Evolutionary conservation across 148 eudicot genomes (phyloP), one percentile per base, ranked within the genome.

Genomic region (Rhododendron henanense): DNA sequence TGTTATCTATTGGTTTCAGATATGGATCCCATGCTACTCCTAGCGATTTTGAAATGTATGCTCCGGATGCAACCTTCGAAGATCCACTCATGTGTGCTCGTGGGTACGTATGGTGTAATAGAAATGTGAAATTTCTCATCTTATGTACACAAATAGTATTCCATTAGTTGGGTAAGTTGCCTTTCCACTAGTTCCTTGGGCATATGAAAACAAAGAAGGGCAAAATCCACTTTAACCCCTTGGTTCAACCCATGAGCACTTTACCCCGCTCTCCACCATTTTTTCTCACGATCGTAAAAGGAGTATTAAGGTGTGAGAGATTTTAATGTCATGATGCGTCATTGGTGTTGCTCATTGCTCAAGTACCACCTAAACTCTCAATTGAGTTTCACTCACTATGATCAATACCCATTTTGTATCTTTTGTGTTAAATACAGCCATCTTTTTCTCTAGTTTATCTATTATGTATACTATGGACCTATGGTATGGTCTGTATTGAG

Each of bases 21-120:
- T 95, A 95, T 85, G 98, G 88, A 81, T 87, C 91, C 47, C 86
- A 83, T 67, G 93, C 96, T 25, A 91, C 89, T 35, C 84, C 96
- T 63, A 84, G 83, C 21, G 96, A 95, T 88, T 94, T 93, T 84
- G 95, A 95, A 85, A 95, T 95, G 76, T 95, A 95, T 87, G 94
- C 94, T 47, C 92, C 92, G 0, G 65, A 94, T 90, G 98, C 98
- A 63, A 93, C 94, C 28, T 95, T 95, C 84, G 98, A 95, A 88
- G 98, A 95, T 75, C 98, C 95, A 6, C 94, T 95, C 39, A 94
- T 94, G 96, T 69, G 92, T 87, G 98, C 96, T 84, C 89, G 88
- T 44, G 96, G 98, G 98, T 95, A 92, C 65, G 88, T 84, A 5
- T 23, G 7, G 14, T 41, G 45, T 10, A 28, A 45, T 79, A 25